Evolutionary conservation across 345 rosid species (phyloP), one percentile per base, ranked within the genome.

Genomic region (Garcia nutans): DNA sequence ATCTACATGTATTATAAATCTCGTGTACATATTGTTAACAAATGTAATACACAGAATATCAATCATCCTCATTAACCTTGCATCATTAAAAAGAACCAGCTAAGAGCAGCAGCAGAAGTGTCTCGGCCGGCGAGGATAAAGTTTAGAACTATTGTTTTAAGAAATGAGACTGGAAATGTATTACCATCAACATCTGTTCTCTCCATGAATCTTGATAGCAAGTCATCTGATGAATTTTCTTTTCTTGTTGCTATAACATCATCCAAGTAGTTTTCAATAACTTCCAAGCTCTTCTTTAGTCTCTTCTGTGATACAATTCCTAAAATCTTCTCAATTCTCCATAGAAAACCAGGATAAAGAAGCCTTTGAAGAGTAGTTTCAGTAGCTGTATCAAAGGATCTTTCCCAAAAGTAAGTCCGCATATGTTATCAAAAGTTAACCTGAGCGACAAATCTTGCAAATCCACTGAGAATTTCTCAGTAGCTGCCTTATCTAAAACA

Each of bases 101-200:
- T 92, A 47, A 94, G 83, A 6, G 98, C 97, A 22, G 89, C 96
- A 0, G 98, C 92, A 4, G 97, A 94, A 6, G 98, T 94, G 82
- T 94, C 98, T 0, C 97, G 88, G 42, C 98, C 98, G 0, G 98
- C 98, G 0, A 94, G 93, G 74, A 92, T 93, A 61, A 94, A 94
- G 83, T 94, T 94, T 0, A 92, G 83, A 17, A 97, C 97, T 17
- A 94, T 92, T 7, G 87, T 90, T 81, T 91, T 94, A 71, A 94
- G 97, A 74, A 90, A 91, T 0, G 78, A 75, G 60, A 79, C 85
- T 8, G 88, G 80, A 59, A 89, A 89, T 37, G 70, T 79, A 58
- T 93, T 88, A 10, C 94, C 98, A 7, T 87, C 80, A 3, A 65
- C 89, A 62, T 94, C 97, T 79, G 87, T 80, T 79, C 88, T 92